Conservation (phyloP, 169 alveolate genomes). For the Plasmodium falciparum region DNA sequence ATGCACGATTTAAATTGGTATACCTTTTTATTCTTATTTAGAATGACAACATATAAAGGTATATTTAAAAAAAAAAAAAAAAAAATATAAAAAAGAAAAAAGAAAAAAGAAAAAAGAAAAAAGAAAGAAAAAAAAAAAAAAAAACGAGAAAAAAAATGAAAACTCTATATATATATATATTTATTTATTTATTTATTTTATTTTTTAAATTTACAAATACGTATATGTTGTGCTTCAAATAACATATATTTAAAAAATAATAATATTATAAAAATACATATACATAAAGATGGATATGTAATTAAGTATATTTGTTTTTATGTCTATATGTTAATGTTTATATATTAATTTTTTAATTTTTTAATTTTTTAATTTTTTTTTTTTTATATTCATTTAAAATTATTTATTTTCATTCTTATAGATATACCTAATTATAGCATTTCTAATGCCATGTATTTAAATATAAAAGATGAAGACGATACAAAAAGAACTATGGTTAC, state of each 20-base stretch:
- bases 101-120: neutral
- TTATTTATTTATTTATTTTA: neutral
- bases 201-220: too few relatives aligned
- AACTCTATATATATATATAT: neutral
- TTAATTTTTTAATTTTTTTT: too few relatives aligned
- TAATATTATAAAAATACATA: too few relatives aligned
- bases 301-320: too few relatives aligned
- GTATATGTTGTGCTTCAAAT: too few relatives aligned
- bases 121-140: neutral
- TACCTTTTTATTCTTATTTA: constrained; percentile 41
- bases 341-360: too few relatives aligned
- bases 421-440: constrained; percentile 30
- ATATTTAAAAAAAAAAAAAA: neutral
- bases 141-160: neutral
- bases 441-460: constrained; percentile 45
- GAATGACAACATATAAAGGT: constrained; percentile 51
- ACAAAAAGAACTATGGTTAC: constrained; percentile 18
- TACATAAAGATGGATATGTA: too few relatives aligned
- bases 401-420: neutral
- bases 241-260: too few relatives aligned
- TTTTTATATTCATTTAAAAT: too few relatives aligned
- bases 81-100: neutral
- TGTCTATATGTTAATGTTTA: too few relatives aligned
- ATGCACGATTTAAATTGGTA: constrained; percentile 72
- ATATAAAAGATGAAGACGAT: constrained; percentile 14